Evolutionary conservation across 257 asterid species (phyloP).

Genomic region (Petunia secreta): DNA sequence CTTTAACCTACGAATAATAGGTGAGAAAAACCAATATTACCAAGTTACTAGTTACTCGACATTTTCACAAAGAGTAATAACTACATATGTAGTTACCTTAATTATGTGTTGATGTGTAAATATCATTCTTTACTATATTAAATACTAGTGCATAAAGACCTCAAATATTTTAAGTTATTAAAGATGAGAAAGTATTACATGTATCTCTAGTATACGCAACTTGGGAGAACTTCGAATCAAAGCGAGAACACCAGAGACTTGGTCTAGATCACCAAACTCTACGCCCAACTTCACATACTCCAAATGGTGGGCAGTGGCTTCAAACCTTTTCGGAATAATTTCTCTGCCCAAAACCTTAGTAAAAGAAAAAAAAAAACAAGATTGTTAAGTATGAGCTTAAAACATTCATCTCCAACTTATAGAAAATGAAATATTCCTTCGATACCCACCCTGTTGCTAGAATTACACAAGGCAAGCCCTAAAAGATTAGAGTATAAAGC

Average conservation of each 20-base stretch:
- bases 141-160: not conserved
- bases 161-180: not conserved
- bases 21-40: too few relatives aligned
- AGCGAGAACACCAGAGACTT: not conserved
- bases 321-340: not conserved
- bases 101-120: too few relatives aligned
- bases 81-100: too few relatives aligned
- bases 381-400: not conserved
- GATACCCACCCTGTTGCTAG: not conserved
- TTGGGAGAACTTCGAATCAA: conserved; percentile 11
- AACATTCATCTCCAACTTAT: not conserved
- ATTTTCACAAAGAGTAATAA: too few relatives aligned
- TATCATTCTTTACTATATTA: too few relatives aligned
- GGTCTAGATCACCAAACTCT: not conserved
- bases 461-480: not conserved
- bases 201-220: not conserved
- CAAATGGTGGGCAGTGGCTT: not conserved
- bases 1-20: too few relatives aligned
- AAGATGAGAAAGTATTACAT: not conserved
- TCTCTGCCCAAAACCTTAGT: not conserved
- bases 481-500: not conserved
- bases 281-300: not conserved
- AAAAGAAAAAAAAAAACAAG: not conserved
- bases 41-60: too few relatives aligned
- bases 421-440: not conserved